These are phyloP conservation scores for Saccharomyces hybrid DNA, from an alignment of 1,139 yeast species.

Conservation along the genomic window DNA sequence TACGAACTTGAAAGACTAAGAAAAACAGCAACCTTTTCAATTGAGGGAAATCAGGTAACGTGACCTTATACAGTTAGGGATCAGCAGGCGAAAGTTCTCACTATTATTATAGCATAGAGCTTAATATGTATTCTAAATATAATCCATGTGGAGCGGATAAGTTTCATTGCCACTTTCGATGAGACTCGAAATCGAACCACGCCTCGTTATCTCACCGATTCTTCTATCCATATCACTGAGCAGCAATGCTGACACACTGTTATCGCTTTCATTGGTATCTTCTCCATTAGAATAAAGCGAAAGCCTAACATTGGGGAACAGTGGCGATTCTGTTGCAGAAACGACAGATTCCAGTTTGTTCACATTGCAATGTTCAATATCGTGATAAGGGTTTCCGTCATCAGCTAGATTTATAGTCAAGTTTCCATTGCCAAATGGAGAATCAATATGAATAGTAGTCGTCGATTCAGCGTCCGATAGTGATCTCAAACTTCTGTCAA, in stretches of 20 bases:
- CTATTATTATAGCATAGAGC: not conserved
- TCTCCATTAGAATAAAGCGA: not conserved
- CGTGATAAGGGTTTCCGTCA: not conserved
- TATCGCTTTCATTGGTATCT: not conserved
- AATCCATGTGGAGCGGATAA: not conserved
- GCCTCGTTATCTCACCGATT: conserved; percentile 8
- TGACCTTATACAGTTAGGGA: not conserved
- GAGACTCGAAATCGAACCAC: not conserved
- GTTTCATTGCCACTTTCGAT: not conserved
- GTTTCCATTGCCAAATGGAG: conserved; percentile 4
- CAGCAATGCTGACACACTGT: conserved; percentile 4
- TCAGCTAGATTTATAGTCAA: not conserved
- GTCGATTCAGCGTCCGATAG: conserved; percentile 8
- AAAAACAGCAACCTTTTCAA: not conserved
- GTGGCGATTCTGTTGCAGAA: conserved; percentile 1
- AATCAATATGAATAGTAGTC: conserved; percentile 10
- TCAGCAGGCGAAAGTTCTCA: not conserved
- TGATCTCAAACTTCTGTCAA: conserved; percentile 2
- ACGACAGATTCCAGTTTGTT: not conserved
- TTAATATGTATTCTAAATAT: not conserved
- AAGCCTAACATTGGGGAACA: not conserved
- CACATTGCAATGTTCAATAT: not conserved
- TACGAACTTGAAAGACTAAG: conserved; percentile 57
- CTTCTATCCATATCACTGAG: conserved; percentile 12
- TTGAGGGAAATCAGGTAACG: not conserved